Base-by-base conservation (phyloP, 805 yeast species). In the Soucietia sequanensis region DNA sequence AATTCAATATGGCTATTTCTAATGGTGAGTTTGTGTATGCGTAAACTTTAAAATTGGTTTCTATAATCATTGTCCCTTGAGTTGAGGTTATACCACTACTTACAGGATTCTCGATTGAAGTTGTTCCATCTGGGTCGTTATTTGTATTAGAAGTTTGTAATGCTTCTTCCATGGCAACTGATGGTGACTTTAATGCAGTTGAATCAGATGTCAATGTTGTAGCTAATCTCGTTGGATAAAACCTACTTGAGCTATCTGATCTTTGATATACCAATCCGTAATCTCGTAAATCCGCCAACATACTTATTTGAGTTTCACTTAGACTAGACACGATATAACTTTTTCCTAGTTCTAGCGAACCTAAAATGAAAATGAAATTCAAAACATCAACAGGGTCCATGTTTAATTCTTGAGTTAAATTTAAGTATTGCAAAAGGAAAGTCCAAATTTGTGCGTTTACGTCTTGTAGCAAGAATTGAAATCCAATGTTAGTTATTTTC, bases 351-450 rank as follows among this genome's bases (percentile, higher is more conserved):
- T 93, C 97, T 34, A 93, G 67, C 2, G 96, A 85, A 5, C 98
- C 98, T 27, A 93, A 67, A 78, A 91, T 82, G 63, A 93, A 93
- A 9, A 93, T 83, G 58, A 93, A 93, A 58, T 91, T 90, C 30
- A 93, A 69, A 23, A 93, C 95, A 52, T 93, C 99, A 13, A 93
- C 98, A 0, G 96, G 89, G 60, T 93, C 95, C 95, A 90, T 87
- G 51, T 85, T 78, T 33, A 87, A 70, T 18, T 80, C 80, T 51
- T 86, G 91, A 1, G 97, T 78, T 72, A 87, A 75, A 54, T 85
- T 83, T 42, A 93, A 65, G 55, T 93, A 93, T 55, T 93, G 96
- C 25, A 93, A 64, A 30, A 93, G 64, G 26, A 93, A 64, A 0
- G 96, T 82, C 99, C 99, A 93, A 12, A 93, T 82, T 60, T 93